Conservation (phyloP, 306 rosid species). For the Casuarina glauca region DNA sequence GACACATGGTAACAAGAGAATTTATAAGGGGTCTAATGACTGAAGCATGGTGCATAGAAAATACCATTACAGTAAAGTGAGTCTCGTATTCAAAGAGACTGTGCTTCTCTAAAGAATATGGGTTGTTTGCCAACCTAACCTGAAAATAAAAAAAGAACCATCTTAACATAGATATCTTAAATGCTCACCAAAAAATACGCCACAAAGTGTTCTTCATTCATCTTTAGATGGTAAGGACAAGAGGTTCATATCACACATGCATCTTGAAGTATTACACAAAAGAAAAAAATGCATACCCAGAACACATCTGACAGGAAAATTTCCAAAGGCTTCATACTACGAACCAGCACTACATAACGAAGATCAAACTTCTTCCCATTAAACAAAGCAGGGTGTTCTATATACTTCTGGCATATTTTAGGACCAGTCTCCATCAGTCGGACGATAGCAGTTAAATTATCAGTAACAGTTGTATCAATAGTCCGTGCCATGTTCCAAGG, state of each 20-base stretch:
- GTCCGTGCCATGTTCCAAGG: slow-evolving; percentile 99
- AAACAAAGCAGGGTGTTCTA: slow-evolving; percentile 86
- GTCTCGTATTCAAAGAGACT: slow-evolving; percentile 94
- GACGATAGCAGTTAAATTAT: slow-evolving; percentile 71
- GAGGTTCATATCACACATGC: background rate
- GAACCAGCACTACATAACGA: slow-evolving; percentile 80
- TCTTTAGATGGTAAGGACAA: background rate
- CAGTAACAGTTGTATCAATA: slow-evolving; percentile 88
- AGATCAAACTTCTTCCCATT: slow-evolving; percentile 86
- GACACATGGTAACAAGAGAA: background rate
- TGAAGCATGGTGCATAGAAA: slow-evolving; percentile 24
- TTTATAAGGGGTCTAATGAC: slow-evolving; percentile 1
- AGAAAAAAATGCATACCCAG: slow-evolving; percentile 69
- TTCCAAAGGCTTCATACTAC: slow-evolving; percentile 80
- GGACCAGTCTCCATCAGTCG: slow-evolving; percentile 98
- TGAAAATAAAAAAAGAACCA: slow-evolving; percentile 35
- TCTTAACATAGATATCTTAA: slow-evolving; percentile 18
- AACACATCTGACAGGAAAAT: slow-evolving; percentile 77
- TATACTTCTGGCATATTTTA: slow-evolving; percentile 95
- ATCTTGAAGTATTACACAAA: slow-evolving; percentile 3
- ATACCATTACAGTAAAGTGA: slow-evolving; percentile 97
- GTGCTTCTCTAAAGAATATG: slow-evolving; percentile 70
- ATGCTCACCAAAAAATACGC: background rate
- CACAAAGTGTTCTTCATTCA: background rate
- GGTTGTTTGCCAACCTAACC: slow-evolving; percentile 93